Base-by-base conservation (phyloP, 192 early-diverging fungal genomes). In the Rhizophagus sp. region DNA sequence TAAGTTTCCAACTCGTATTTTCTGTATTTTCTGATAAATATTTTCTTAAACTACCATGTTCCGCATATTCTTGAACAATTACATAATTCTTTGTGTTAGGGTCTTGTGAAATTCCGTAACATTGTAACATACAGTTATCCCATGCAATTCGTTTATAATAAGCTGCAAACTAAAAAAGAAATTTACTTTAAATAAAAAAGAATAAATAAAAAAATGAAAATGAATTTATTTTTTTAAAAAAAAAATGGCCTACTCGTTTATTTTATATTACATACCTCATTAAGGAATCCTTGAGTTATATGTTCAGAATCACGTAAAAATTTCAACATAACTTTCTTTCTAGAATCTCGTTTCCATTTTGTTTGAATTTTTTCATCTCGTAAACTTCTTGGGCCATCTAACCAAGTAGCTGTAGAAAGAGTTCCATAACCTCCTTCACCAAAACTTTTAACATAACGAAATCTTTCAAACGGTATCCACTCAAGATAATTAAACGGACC, bases 381-480 rank as follows among this genome's bases (percentile, higher is more conserved):
- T 64, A 33, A 19, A 25, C 33, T 50, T 76, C 74, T 62, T 36
- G 50, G 76, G 7, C 76, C 76, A 19, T 78, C 76, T 9, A 64
- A 12, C 76, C 76, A 78, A 49, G n/a, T 50, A 33, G 76, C 76
- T 0, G 34, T 50, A 22, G 24, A 66, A 69, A 78, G 13, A 44
- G 62, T 69, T 34, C 62, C 39, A 78, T 50, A 78, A 52, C 66
- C 66, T 27, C 76, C 76, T 57, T 27, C 13, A 33, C 19, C 66
- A 30, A 78, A 68, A 63, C 25, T 30, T 34, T 49, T 27, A 57
- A 50, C 4, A 62, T 68, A 13, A 47, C 25, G 33, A 68, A 78
- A 69, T 30, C 39, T 78, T 9, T 78, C 34, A 39, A 13, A 78
- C 15, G 76, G 76, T 47, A 78, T 78, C 76, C 76, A 78, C 47